Evolutionary conservation across 75 land plant genomes (phyloP), one percentile per base, ranked within the genome.

Genomic region (Selaginella tamariscina): DNA sequence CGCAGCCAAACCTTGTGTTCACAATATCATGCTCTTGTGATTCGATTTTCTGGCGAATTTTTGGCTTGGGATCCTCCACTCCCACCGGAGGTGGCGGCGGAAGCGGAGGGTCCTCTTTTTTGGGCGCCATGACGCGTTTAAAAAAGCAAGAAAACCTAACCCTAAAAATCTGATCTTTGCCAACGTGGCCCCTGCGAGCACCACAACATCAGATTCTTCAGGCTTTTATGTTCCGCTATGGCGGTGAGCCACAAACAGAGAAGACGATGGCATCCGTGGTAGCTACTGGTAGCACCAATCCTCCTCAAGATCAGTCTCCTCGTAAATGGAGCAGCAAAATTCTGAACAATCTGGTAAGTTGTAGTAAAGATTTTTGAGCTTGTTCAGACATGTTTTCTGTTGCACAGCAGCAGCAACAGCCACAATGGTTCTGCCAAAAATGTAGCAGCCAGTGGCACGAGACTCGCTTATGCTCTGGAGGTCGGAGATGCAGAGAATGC

Each of bases 121-220:
- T 39, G 49, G 49, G 49, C 49, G 49, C 49, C 49, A 39, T 39
- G 49, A 39, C 5, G 49, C n/a, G n/a, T n/a, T n/a, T n/a, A 39
- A 39, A 5, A 39, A 39, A 39, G 49, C 15, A 39, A 39, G 11
- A 15, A 39, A 39, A n/a, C n/a, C 49, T 39, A 39, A 15, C 49
- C 49, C 49, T 39, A 39, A 39, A 5, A 39, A 5, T 39, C 49
- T n/a, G n/a, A n/a, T n/a, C n/a, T n/a, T n/a, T n/a, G n/a, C n/a
- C n/a, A n/a, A n/a, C n/a, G n/a, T n/a, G n/a, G n/a, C n/a, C n/a
- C n/a, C n/a, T n/a, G n/a, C n/a, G n/a, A n/a, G n/a, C n/a, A n/a
- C n/a, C n/a, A n/a, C n/a, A n/a, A n/a, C n/a, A n/a, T n/a, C n/a
- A n/a, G n/a, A n/a, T n/a, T n/a, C n/a, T n/a, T n/a, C n/a, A n/a